These are phyloP conservation scores for Pholiota molesta DNA, from an alignment of 768 basidiomycete genomes.

Conservation along the genomic window DNA sequence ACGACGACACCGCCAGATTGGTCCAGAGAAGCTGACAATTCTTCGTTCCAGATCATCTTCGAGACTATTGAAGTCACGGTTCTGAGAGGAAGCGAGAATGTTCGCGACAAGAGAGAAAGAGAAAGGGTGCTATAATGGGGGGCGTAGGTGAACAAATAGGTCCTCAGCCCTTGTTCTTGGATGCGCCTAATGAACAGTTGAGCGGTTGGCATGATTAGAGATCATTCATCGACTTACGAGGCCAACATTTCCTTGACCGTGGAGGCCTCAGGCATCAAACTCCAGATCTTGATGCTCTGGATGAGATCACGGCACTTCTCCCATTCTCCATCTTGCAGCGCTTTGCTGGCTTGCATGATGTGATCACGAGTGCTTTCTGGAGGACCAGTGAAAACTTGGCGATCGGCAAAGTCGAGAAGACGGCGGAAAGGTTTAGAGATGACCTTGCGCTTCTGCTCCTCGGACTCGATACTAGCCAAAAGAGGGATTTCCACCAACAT, in stretches of 20 bases:
- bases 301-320: conserved; percentile 92
- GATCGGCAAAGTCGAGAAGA: conserved; percentile 93
- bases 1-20: conserved; percentile 88
- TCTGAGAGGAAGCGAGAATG: conserved; percentile 82
- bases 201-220: conserved; percentile 1
- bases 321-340: conserved; percentile 96
- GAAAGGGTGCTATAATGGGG: conserved; percentile 93
- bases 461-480: conserved; percentile 91
- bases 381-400: conserved; percentile 96
- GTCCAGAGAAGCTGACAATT: conserved; percentile 91
- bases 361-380: conserved; percentile 99
- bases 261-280: conserved; percentile 87
- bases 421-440: conserved; percentile 98
- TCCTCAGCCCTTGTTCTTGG: conserved; percentile 95
- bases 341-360: conserved; percentile 99
- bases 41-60: conserved; percentile 99
- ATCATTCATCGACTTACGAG: conserved; percentile 55
- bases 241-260: conserved; percentile 94
- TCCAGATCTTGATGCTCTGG: conserved; percentile 98
- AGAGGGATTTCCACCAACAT: conserved; percentile 98
- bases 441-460: conserved; percentile 90
- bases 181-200: conserved; percentile 67
- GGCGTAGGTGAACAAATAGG: conserved; percentile 98
- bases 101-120: conserved; percentile 81
- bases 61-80: conserved; percentile 90